Base-by-base conservation (phyloP, 2,329 filamentous ascomycete genomes). In the Fusarium albidum region DNA sequence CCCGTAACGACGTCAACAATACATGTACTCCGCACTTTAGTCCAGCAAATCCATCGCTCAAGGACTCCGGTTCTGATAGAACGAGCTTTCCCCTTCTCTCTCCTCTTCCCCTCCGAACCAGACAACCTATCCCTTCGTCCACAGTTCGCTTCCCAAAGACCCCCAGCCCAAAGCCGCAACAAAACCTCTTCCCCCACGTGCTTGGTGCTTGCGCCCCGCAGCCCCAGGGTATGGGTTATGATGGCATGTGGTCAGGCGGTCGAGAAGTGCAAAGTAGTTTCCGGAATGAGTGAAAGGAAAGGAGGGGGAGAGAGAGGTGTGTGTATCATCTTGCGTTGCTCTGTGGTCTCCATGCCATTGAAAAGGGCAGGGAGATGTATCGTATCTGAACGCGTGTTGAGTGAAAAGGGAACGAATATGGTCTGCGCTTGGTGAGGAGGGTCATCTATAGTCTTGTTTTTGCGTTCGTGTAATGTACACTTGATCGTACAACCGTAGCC, bases 11-110 rank as follows among this genome's bases (percentile, higher is more conserved):
- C n/a, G n/a, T n/a, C n/a, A 26, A 43, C 40, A 28, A 43, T 21
- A 29, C 21, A 67, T 86, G 82, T 86, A 78, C 81, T 84, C 82
- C 73, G 79, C 79, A 79, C 77, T 81, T 83, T 86, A 86, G 83
- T 85, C 83, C 82, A 77, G 66, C 74, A 75, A 74, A 77, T 79
- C 82, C 80, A 85, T 81, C 70, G 71, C 78, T 83, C 75, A 79
- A 74, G 77, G 78, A 79, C 76, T 75, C 72, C 79, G 79, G 82
- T 74, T 86, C 83, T 86, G 83, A 85, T 76, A 83, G 79, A 83
- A 80, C 79, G 82, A 84, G 79, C 78, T 60, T 39, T 52, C 41
- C 39, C 34, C 34, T 53, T 53, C 44, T 33, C 42, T 44, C 33
- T 34, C 52, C 46, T 29, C 40, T 26, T 37, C 42, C 21, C 21